Base-by-base conservation (phyloP, 1,139 yeast species). In the Geotrichum macrosporum region DNA sequence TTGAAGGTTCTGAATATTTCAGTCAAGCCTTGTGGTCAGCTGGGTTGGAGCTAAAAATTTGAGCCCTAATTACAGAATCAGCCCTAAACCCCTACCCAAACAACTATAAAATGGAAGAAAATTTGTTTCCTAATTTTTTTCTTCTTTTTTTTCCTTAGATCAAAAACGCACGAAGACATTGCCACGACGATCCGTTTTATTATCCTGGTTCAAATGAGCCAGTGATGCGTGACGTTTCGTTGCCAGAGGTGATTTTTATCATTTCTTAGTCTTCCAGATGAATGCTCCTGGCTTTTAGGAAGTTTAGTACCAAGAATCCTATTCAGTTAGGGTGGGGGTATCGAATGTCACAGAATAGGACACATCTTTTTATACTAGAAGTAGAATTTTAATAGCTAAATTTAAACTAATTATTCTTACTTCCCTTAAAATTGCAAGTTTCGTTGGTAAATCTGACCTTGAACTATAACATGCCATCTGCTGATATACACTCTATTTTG, bases 311-410 rank as follows among this genome's bases (percentile, higher is more conserved):
- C 65, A 55, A 46, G 55, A 47, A 55, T 56, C 56, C 56, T 59
- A 59, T 60, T 60, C 44, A 60, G 61, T 61, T 59, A 58, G 62
- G 56, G 63, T 55, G 57, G 58, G 59, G 66, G 67, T 58, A 55
- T 54, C 52, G 61, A 60, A 64, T 66, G 70, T 65, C 69, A 65
- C 53, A 62, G 67, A 58, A 65, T 36, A 57, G 70, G 70, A 62
- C 48, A 66, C 68, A 66, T 62, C 30, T 35, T 39, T 15, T 34
- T 9, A 12, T n/a, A n/a, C n/a, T n/a, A n/a, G n/a, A n/a, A n/a
- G n/a, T n/a, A n/a, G n/a, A n/a, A n/a, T n/a, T n/a, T n/a, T n/a
- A n/a, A n/a, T n/a, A n/a, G n/a, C n/a, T n/a, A n/a, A n/a, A n/a
- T n/a, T n/a, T n/a, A n/a, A n/a, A n/a, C n/a, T n/a, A n/a, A n/a